Evolutionary conservation across 257 asterid species (phyloP).

Genomic region (Jasminum sambac): DNA sequence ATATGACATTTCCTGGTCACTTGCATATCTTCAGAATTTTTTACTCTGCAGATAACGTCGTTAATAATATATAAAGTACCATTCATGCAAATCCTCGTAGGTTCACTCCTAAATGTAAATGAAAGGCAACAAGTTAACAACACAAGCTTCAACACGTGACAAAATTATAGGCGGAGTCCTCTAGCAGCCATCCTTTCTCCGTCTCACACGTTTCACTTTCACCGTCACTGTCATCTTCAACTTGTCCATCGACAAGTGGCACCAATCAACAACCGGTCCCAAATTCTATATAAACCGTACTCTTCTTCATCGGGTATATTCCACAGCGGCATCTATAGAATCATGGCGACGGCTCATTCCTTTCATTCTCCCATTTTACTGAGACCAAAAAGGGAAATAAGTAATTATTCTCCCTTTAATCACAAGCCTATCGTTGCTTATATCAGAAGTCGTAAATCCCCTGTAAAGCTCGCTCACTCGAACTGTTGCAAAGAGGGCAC

Average conservation of each 20-base stretch:
- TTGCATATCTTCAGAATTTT: no score
- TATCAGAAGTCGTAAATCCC: neutral
- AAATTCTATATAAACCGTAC: slow-evolving; percentile 6
- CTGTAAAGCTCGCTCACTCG: neutral
- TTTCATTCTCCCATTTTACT: neutral
- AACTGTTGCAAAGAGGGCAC: slow-evolving; percentile 38
- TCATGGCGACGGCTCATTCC: slow-evolving; percentile 26
- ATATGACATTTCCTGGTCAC: no score
- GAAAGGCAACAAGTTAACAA: no score
- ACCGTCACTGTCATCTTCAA: neutral
- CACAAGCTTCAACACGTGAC: neutral
- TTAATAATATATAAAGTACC: no score
- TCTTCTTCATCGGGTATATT: neutral
- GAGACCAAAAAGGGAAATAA: neutral
- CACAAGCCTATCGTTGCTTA: neutral
- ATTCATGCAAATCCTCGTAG: no score
- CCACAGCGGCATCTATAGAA: neutral
- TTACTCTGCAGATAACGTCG: no score
- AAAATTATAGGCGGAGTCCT: neutral
- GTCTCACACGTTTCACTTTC: neutral
- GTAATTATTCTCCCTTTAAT: neutral
- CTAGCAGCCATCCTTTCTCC: neutral
- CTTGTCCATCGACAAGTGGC: slow-evolving; percentile 24
- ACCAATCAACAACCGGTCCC: slow-evolving; percentile 11
- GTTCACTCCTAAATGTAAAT: no score